A percentile compares a stretch with the other conserved stretches of the same genome.
phyloP scores from a whole-genome alignment of 208 protist species.

The Crithidia mellificae region DNA sequence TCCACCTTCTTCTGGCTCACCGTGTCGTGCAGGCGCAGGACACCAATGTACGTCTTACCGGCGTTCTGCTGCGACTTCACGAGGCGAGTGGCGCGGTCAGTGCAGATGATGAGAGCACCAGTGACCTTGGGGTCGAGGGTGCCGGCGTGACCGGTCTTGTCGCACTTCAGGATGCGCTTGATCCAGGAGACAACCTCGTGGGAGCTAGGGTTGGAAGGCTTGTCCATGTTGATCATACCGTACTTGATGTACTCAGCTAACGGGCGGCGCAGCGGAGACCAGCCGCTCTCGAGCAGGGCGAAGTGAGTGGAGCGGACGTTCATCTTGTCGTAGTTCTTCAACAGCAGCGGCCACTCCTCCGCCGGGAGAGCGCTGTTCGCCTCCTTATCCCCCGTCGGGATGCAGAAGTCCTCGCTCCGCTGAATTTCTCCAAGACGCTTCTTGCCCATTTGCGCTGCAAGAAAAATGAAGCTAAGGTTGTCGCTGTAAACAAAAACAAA shows the following conservation, averaged over 20 bases:
- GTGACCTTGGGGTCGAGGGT: slow-evolving; percentile 99
- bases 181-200: slow-evolving; percentile 99
- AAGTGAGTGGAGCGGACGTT: slow-evolving; percentile 97
- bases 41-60: slow-evolving; percentile 99
- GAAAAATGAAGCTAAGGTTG: not conserved
- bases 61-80: slow-evolving; percentile 99
- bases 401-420: slow-evolving; percentile 74
- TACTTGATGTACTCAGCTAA: slow-evolving; percentile 98
- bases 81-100: slow-evolving; percentile 98
- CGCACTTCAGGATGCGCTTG: slow-evolving; percentile 97
- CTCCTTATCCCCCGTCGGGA: slow-evolving; percentile 60
- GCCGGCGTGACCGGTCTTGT: slow-evolving; percentile 99
- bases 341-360: slow-evolving; percentile 97
- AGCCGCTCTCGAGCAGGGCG: slow-evolving; percentile 96
- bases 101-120: slow-evolving; percentile 99
- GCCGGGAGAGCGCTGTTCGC: slow-evolving; percentile 80
- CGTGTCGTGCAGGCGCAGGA: slow-evolving; percentile 96
- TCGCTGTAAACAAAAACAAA: slow-evolving; percentile 3
- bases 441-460: slow-evolving; percentile 58
- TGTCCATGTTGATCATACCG: slow-evolving; percentile 99
- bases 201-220: slow-evolving; percentile 99
- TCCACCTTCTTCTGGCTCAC: slow-evolving; percentile 90
- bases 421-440: slow-evolving; percentile 80
- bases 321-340: slow-evolving; percentile 99
- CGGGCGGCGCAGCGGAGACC: slow-evolving; percentile 97